Base-by-base conservation (phyloP, 2,329 filamentous ascomycete species). In the Monosporascus sp. region DNA sequence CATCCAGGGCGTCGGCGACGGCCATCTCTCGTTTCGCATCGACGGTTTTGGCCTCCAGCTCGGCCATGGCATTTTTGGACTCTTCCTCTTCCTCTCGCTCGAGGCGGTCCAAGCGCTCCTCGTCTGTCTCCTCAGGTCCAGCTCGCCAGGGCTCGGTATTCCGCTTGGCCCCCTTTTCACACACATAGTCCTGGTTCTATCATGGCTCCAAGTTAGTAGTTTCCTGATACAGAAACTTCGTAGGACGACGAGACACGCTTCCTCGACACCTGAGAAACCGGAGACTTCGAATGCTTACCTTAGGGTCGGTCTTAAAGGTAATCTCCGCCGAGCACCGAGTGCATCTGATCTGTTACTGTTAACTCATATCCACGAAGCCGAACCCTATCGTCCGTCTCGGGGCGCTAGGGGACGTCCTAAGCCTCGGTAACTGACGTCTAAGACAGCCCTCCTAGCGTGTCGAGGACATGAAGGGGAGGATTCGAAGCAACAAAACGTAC, bases 11-110 rank as follows among this genome's bases (percentile, higher is more conserved):
- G 74, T 99, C 94, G 2, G 94, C 94, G 45, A 97, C 90, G 18
- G 89, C 90, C 92, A 99, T 99, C 72, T 99, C 94, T 41, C 88
- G 81, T 75, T 94, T 92, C 1, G 92, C 92, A 69, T 99, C 94
- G 22, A 88, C 75, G 51, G 93, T 96, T 75, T 97, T 97, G 57
- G 88, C 86, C 73, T 99, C 94, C 47, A 99, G 74, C 67, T 97
- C 92, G 53, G 88, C 88, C 95, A 99, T 99, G 22, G 90, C 90
- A 69, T 97, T 92, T 59, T 85, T 80, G 70, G 96, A 90, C 54
- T 86, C 82, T 59, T 85, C 74, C 59, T 82, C 78, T 31, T 46
- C 42, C 50, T 95, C 89, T 41, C 78, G 72, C 73, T 97, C 91
- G 5, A 97, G 72, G 25, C 94, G 77, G 68, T 97, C 90, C 6